Percentiles rank a stretch among this genome's conserved stretches.
Evolutionary conservation across 2,329 filamentous ascomycete genomes (phyloP).

Genomic region (Penicillium brevicompactum): DNA sequence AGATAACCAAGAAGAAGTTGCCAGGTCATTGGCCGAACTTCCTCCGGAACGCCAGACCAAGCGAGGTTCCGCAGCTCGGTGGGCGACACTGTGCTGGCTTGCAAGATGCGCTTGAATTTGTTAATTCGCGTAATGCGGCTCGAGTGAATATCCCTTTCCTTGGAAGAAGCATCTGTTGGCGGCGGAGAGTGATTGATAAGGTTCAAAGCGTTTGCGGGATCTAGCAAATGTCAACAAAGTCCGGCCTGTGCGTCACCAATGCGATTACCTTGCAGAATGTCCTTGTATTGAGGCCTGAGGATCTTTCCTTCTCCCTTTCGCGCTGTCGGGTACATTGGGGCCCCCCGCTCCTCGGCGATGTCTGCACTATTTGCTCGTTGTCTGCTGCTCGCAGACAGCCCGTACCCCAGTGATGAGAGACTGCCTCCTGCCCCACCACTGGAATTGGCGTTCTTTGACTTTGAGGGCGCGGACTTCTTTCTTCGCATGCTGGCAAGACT

Average conservation of each 20-base stretch:
- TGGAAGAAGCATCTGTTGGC: constrained; percentile 72
- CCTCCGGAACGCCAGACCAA: constrained; percentile 92
- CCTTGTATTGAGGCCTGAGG: constrained; percentile 93
- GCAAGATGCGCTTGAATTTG: constrained; percentile 95
- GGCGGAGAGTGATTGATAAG: constrained; percentile 85
- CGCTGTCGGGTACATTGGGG: constrained; percentile 80
- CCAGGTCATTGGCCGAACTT: constrained; percentile 99
- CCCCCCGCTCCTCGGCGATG: constrained; percentile 86
- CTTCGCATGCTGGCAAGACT: constrained; percentile 90
- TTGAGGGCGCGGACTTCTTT: constrained; percentile 52
- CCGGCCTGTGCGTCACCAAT: background rate
- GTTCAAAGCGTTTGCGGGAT: constrained; percentile 90
- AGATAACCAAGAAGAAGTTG: constrained; percentile 92
- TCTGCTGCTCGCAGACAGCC: constrained; percentile 49
- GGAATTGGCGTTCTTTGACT: constrained; percentile 48
- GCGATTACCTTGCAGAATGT: constrained; percentile 72
- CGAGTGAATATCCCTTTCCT: constrained; percentile 83
- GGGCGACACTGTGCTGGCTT: constrained; percentile 85
- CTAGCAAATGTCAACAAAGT: constrained; percentile 31
- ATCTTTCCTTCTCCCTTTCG: constrained; percentile 95
- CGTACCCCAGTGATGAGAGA: constrained; percentile 31
- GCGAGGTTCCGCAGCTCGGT: constrained; percentile 80
- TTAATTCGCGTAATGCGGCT: constrained; percentile 92
- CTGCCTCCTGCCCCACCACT: constrained; percentile 33
- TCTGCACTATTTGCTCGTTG: constrained; percentile 84